Percentiles rank a stretch among this genome's conserved stretches.
These are phyloP conservation scores for Tricharina praecox DNA, from an alignment of 495 filamentous ascomycete species.

Conservation along the genomic window DNA sequence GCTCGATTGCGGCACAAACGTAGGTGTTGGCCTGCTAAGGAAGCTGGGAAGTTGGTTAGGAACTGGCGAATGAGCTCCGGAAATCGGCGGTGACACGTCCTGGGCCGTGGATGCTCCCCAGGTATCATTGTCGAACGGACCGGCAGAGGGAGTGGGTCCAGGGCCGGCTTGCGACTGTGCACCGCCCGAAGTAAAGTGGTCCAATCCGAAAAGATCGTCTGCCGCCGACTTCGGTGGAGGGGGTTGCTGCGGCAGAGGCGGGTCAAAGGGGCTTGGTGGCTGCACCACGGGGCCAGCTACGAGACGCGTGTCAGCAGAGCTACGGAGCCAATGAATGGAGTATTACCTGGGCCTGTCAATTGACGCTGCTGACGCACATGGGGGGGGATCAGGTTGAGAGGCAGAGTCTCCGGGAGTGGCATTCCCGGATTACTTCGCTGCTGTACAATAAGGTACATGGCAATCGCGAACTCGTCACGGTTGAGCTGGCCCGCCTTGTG, in stretches of 20 bases:
- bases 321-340: not conserved
- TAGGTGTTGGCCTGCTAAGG: constrained; percentile 54
- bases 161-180: constrained; percentile 33
- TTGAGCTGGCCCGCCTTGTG: constrained; percentile 71
- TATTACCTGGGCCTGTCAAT: constrained; percentile 13
- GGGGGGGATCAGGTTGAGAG: constrained; percentile 69
- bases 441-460: constrained; percentile 89
- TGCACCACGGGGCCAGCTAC: constrained; percentile 16
- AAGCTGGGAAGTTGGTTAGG: constrained; percentile 30
- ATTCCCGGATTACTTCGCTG: constrained; percentile 57
- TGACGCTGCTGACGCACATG: constrained; percentile 55
- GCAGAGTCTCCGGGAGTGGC: constrained; percentile 53
- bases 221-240: constrained; percentile 54
- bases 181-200: constrained; percentile 36
- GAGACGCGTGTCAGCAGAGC: constrained; percentile 7
- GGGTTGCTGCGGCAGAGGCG: constrained; percentile 31
- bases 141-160: constrained; percentile 42
- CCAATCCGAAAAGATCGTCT: constrained; percentile 82
- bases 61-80: constrained; percentile 34
- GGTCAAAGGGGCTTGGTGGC: constrained; percentile 33
- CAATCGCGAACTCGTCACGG: constrained; percentile 85
- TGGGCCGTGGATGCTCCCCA: constrained; percentile 28
- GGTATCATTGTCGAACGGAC: constrained; percentile 43
- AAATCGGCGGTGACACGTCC: not conserved
- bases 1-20: constrained; percentile 73